Percentiles rank a stretch among this genome's conserved stretches.
phyloP scores from a whole-genome alignment of 2,329 filamentous ascomycete genomes.

The Nigrospora sphaerica region DNA sequence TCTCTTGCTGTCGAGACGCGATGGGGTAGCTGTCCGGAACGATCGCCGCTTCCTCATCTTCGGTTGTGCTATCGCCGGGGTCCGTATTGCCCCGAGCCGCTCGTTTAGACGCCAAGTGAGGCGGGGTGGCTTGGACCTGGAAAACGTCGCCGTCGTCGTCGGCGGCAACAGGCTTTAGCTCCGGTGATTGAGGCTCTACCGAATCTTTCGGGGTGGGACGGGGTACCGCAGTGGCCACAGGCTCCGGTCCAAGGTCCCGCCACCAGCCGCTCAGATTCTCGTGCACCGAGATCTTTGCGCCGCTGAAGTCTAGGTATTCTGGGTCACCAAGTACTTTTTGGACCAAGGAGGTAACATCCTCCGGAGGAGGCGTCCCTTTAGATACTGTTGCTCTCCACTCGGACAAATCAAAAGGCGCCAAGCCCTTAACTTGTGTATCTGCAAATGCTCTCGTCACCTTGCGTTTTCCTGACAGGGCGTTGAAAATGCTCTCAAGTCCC shows the following conservation, averaged over 20 bases:
- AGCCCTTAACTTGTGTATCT: constrained; percentile 41
- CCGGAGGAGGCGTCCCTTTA: constrained; percentile 14
- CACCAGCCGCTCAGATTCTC: constrained; percentile 40
- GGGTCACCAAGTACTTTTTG: constrained; percentile 30
- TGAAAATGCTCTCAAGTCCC: constrained; percentile 47
- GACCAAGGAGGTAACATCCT: constrained; percentile 29
- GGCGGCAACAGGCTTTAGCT: constrained; percentile 8
- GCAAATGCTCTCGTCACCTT: constrained; percentile 35
- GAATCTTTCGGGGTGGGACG: constrained; percentile 5
- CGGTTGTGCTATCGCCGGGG: constrained; percentile 6
- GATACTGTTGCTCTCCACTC: constrained; percentile 28
- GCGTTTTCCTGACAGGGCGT: constrained; percentile 38
- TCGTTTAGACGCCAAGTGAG: constrained; percentile 25
- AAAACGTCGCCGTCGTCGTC: constrained; percentile 42
- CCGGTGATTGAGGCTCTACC: constrained; percentile 6
- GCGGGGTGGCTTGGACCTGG: constrained; percentile 42
- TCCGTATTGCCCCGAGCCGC: constrained; percentile 11
- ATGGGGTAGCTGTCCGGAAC: constrained; percentile 12
- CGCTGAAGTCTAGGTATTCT: constrained; percentile 7
- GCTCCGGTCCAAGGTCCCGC: constrained; percentile 29
- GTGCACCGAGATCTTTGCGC: neutral
- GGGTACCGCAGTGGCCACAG: constrained; percentile 8
- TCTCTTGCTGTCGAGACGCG: constrained; percentile 6
- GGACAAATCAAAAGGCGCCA: constrained; percentile 38
- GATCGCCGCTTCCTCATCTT: constrained; percentile 10